Conservation (phyloP, 1,139 yeast genomes). For the Diutina sp. region DNA sequence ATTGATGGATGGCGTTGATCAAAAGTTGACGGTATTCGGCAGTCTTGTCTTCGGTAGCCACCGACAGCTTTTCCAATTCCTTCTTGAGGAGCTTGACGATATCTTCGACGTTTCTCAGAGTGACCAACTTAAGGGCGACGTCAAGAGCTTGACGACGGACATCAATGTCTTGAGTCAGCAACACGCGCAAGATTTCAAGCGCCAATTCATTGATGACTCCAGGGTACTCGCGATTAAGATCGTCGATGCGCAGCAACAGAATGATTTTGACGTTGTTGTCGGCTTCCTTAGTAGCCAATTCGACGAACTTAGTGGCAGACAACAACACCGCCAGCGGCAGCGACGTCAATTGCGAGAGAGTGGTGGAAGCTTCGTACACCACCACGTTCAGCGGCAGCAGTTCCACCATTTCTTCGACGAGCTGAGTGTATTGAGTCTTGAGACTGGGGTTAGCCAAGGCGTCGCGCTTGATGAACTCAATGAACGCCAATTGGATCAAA, state of each 20-base stretch:
- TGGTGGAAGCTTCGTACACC: constrained; percentile 75
- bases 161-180: constrained; percentile 79
- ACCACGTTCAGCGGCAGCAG: constrained; percentile 63
- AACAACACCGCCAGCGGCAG: constrained; percentile 55
- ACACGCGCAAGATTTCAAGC: constrained; percentile 75
- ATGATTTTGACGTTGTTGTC: constrained; percentile 91
- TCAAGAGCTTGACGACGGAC: constrained; percentile 83
- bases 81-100: constrained; percentile 85
- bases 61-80: constrained; percentile 65
- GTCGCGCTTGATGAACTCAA: constrained; percentile 84
- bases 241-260: constrained; percentile 76
- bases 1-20: constrained; percentile 78
- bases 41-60: constrained; percentile 61
- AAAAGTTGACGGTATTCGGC: constrained; percentile 82
- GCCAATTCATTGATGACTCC: constrained; percentile 80
- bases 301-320: constrained; percentile 79
- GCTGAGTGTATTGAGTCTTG: constrained; percentile 57
- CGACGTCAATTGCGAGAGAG: constrained; percentile 62
- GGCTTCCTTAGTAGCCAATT: constrained; percentile 80
- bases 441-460: constrained; percentile 52
- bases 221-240: constrained; percentile 61
- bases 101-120: constrained; percentile 87
- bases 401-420: constrained; percentile 64
- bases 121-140: constrained; percentile 66
- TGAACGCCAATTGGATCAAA: constrained; percentile 74